A percentile compares a stretch with the other conserved stretches of the same genome.
phyloP scores from a whole-genome alignment of 78 protist genomes.

The Cyanophora paradoxa region DNA sequence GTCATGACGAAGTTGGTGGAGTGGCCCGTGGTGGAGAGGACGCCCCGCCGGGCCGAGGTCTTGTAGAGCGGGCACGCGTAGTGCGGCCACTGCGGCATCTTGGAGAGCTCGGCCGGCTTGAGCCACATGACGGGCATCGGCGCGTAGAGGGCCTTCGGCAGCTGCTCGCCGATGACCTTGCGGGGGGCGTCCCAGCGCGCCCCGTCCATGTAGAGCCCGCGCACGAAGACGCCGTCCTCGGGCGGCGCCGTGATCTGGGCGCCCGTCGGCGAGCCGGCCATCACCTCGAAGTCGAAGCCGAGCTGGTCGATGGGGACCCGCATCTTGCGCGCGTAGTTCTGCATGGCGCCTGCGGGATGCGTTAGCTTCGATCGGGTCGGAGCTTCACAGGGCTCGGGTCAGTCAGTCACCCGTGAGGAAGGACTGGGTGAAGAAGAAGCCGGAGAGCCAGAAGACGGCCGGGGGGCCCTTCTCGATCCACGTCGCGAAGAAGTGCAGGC shows the following conservation, averaged over 20 bases:
- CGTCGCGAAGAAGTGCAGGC: conserved; percentile 16
- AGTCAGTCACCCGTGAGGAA: conserved; percentile 65
- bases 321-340: conserved; percentile 59
- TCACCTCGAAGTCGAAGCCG: conserved; percentile 19
- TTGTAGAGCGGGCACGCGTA: conserved; percentile 70
- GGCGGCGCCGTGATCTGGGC: neutral
- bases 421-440: conserved; percentile 80
- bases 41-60: conserved; percentile 58
- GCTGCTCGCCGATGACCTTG: conserved; percentile 22
- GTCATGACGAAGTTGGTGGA: conserved; percentile 69
- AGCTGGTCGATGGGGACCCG: conserved; percentile 45
- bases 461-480: conserved; percentile 44
- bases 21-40: conserved; percentile 74
- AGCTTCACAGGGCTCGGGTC: neutral
- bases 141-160: conserved; percentile 44
- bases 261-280: neutral
- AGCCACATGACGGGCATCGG: conserved; percentile 58
- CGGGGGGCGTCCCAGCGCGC: neutral
- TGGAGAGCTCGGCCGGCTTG: conserved; percentile 25
- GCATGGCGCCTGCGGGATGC: conserved; percentile 31
- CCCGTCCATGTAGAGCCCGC: conserved; percentile 58
- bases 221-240: conserved; percentile 44
- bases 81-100: too few species aligned
- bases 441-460: conserved; percentile 44
- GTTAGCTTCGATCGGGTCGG: neutral